Evolutionary conservation across 2,329 filamentous ascomycete genomes (phyloP), one percentile per base, ranked within the genome.

Genomic region (Alternaria dauci): DNA sequence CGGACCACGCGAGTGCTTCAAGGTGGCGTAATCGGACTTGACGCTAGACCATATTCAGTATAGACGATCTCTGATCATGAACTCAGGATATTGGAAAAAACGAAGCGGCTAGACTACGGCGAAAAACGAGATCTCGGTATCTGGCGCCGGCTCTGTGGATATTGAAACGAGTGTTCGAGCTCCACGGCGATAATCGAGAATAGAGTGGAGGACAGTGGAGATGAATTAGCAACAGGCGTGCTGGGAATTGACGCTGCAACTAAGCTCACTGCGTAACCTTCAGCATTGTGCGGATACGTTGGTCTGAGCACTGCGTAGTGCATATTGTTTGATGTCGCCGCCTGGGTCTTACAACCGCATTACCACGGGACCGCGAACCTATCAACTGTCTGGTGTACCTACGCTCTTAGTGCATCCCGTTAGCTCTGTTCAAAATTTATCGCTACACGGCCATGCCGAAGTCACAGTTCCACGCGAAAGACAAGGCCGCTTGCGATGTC

Each of bases 381-480:
- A 51, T 25, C 30, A 51, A 18, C 25, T 16, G 20, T 20, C 14
- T 51, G 39, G 18, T 16, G 18, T 36, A 20, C 26, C 28, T 48
- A n/a, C 36, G 38, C 38, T 36, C 28, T 26, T 51, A 59, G 57
- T 47, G 57, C 46, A 59, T 59, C 30, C 43, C 25, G 30, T 60
- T 61, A 58, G 58, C 36, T 38, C 42, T 11, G 48, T 18, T n/a
- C 32, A 41, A 25, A 52, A 38, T 42, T 38, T 50, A 23, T 52
- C 47, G 48, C 54, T 28, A 52, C 42, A 61, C 58, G 54, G 58
- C 28, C 30, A 52, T 25, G 43, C 58, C 58, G 58, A 61, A 25
- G 44, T 18, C 32, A 26, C 30, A 50, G 30, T 41, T 32, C 38
- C 52, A 20, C 55, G 38, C 52, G 28, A 32, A 11, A 26, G 38